Evolutionary conservation across 352 stramenopile species (phyloP), one percentile per base, ranked within the genome.

Genomic region (Globisporangium yorkense): DNA sequence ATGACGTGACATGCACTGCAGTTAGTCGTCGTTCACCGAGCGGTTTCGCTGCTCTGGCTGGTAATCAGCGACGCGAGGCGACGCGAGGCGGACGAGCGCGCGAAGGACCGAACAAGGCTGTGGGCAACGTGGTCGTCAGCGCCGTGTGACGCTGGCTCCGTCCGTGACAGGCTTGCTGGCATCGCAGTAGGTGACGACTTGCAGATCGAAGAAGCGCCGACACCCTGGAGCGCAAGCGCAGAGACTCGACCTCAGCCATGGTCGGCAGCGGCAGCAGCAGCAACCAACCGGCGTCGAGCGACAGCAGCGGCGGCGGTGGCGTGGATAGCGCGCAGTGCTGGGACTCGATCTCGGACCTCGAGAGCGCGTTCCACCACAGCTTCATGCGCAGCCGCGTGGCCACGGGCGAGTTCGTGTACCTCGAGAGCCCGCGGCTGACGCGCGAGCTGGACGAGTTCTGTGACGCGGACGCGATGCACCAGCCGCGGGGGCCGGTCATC

Each of bases 381-480:
- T 92, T 92, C 55, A 90, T 94, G 77, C 80, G 75, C 12, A 71
- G 75, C 46, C 81, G 80, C 7, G 70, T 88, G 48, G 80, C 77
- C 51, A 78, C 65, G 7, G 72, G 79, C 24, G 77, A 90, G 54
- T 92, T 89, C 64, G 82, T 90, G 45, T 91, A 87, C 61, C 66
- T 77, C 31, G 80, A 90, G 67, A 88, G 89, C 66, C 12, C 63
- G 18, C 75, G 75, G 31, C 56, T 91, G 29, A 80, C 74, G 4
- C 68, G 76, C 24, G 80, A 91, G 54, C 66, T 92, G 7, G 82
- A 92, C 57, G 82, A 91, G 43, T 94, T 88, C 62, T 94, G 84
- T 51, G 81, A 94, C 57, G 81, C 89, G n/a, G 84, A 92, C 49
- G 69, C 70, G 13, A 94, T 94, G 84, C 80, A 89, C 53, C 78